Base-by-base conservation (phyloP, 352 stramenopile genomes). In the Phytophthora citricola region DNA sequence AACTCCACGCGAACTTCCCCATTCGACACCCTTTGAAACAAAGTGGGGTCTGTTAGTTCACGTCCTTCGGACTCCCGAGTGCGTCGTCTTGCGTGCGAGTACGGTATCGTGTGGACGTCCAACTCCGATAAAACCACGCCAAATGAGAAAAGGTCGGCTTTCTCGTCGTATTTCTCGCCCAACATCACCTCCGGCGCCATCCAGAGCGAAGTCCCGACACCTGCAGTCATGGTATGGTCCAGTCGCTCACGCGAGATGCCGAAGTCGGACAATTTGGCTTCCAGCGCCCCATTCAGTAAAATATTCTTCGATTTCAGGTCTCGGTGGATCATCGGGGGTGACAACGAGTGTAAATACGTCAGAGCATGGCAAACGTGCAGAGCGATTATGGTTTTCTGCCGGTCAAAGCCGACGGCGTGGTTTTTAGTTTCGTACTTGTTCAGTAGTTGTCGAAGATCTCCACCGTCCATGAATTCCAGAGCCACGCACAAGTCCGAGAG, bases 261-360 rank as follows among this genome's bases (percentile, higher is more conserved):
- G 11, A 74, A 71, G 27, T 77, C 64, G 4, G 53, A 61, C 27
- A 77, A 54, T 24, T 78, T 78, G 22, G 67, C 63, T 12, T 69
- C 57, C 24, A 61, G 8, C 5, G 45, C 26, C 4, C 43, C n/a
- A 41, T 46, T 67, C 12, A 89, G 54, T 17, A 89, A 55, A 27
- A 89, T 75, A 60, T 88, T 85, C 27, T 71, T 69, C 1, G 71
- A 81, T 48, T 87, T 85, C 50, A 87, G 62, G 59, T 85, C 79
- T 26, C 79, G 67, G 59, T 86, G 79, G 50, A 89, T 81, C 1
- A 68, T 36, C 1, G 64, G 51, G 12, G 58, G 39, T 5, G 36
- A 34, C 9, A 66, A 14, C 34, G 56, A 71, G 56, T 62, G 63
- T 24, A 71, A n/a, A n/a, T 73, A 68, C 1, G 51, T 47, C 7